These are phyloP conservation scores for Emergomyces pasteurianus DNA, from an alignment of 2,329 filamentous ascomycete species.

Conservation along the genomic window DNA sequence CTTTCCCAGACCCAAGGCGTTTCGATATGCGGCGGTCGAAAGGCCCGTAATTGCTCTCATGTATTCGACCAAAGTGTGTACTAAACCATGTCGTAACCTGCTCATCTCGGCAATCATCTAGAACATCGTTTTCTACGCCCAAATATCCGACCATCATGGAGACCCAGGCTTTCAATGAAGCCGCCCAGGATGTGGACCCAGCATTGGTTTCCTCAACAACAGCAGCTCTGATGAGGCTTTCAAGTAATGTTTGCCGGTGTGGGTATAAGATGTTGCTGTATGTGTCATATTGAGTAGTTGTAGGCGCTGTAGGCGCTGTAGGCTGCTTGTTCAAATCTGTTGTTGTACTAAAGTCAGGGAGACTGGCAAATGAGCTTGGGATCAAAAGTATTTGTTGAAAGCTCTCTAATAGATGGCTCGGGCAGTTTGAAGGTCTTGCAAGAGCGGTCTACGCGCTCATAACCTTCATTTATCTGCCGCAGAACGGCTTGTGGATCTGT, in stretches of 20 bases:
- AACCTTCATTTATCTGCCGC: constrained; percentile 1
- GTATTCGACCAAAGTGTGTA: constrained; percentile 2
- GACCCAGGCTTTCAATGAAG: neutral
- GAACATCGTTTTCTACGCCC: constrained; percentile 1
- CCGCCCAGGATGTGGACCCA: constrained; percentile 1
- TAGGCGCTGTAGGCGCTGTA: neutral
- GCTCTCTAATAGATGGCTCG: neutral
- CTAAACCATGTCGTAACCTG: constrained; percentile 1
- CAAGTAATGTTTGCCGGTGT: constrained; percentile 5
- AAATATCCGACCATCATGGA: constrained; percentile 3
- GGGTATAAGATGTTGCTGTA: constrained; percentile 9
- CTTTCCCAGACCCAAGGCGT: constrained; percentile 3
- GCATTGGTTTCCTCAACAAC: constrained; percentile 1
- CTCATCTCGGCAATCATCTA: constrained; percentile 4
- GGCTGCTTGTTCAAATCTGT: constrained; percentile 2
- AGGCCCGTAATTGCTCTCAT: constrained; percentile 3
- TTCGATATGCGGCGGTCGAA: constrained; percentile 2
- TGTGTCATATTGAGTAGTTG: constrained; percentile 4
- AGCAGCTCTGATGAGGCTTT: constrained; percentile 2
- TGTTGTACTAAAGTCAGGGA: constrained; percentile 3
- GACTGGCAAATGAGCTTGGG: constrained; percentile 7
- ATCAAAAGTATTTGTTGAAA: constrained; percentile 5
- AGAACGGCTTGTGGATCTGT: constrained; percentile 5
- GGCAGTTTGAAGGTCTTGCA: constrained; percentile 6
- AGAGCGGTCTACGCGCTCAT: constrained; percentile 5